Base-by-base conservation (phyloP, 169 alveolate species). In the Plasmodium fragile region DNA sequence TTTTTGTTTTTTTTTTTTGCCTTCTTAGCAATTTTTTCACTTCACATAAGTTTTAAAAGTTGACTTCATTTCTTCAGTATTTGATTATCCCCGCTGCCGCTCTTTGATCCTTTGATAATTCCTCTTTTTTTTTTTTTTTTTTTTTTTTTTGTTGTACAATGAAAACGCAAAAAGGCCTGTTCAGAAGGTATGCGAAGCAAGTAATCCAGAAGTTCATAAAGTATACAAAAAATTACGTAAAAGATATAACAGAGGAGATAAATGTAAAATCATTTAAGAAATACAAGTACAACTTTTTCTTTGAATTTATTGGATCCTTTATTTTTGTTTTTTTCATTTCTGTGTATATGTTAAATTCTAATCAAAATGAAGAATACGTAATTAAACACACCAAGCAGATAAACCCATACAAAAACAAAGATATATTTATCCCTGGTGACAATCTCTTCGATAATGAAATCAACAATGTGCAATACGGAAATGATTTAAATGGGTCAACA, bases 301-400 rank as follows among this genome's bases (percentile, higher is more conserved):
- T 84, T 52, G 92, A 84, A 84, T 84, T 84, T 59, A 84, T 84
- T 84, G 92, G 92, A 72, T 84, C 92, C 25, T 84, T 84, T 75
- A 72, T 84, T 73, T 84, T 84, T 73, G 92, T 84, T 71, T 84
- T 84, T 73, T 84, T 84, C 45, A 84, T 84, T 28, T 84, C 92
- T 39, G 49, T 84, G 30, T 84, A 84, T 41, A 84, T 84, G 92
- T 73, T 84, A 84, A 84, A 84, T 32, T 53, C 92, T 16, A 84
- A 84, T 49, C 75, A 72, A 72, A 84, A 84, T 84, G 92, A 84
- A 59, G 92, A 84, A 73, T 84, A 84, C 43, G 41, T 84, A 72
- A 84, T 84, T 59, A 84, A 84, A 10, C 92, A 84, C 78, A 72
- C 79, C 18, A 84, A 84, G 22, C 84, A 84, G 59, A 49, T 84